Base-by-base conservation (phyloP, 2,329 filamentous ascomycete genomes). In the Colletotrichum eremochloae region DNA sequence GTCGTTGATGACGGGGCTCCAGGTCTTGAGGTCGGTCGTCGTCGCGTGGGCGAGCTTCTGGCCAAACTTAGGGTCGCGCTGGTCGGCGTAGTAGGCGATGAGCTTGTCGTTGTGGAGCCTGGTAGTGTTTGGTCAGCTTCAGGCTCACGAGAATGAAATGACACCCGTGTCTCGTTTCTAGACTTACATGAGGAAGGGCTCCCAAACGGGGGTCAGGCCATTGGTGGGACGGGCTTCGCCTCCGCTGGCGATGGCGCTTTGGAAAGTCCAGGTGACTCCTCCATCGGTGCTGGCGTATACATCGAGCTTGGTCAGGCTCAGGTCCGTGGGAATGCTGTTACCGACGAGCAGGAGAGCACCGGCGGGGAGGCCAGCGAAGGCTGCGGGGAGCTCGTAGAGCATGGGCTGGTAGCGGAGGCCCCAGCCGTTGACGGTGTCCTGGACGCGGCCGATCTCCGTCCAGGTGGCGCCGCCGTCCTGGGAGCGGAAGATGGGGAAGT, bases 1-100 rank as follows among this genome's bases (percentile, higher is more conserved):
- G 76, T 94, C 91, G 64, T 92, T 86, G 5, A 88, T 82, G 1
- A 84, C 77, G 15, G 48, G 67, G 29, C 85, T 85, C 91, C 91
- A 94, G 18, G 79, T 87, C 70, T 83, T 80, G 31, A 93, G 83
- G 76, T 94, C 89, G 1, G 81, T 84, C 2, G 88, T 86, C 15
- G 84, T 84, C 79, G 93, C 90, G 79, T 94, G 91, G 2, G 89
- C 85, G 50, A 94, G 84, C 78, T 93, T 92, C 80, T 94, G 92
- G 31, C 91, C 92, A 77, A 93, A 84, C 2, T 82, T 82, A 74
- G 90, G 86, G 74, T 91, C 90, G 48, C 92, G 87, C 78, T 94
- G 92, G 79, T 94, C 92, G 1, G 91, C 90, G 82, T 93, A 94
- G 84, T 92, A 94, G 76, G 87, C 83, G 57, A 93, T 86, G 29